Percentiles rank a stretch among this genome's conserved stretches.
phyloP scores from a whole-genome alignment of 2,329 filamentous ascomycete genomes.

The Penicillium oxalicum region DNA sequence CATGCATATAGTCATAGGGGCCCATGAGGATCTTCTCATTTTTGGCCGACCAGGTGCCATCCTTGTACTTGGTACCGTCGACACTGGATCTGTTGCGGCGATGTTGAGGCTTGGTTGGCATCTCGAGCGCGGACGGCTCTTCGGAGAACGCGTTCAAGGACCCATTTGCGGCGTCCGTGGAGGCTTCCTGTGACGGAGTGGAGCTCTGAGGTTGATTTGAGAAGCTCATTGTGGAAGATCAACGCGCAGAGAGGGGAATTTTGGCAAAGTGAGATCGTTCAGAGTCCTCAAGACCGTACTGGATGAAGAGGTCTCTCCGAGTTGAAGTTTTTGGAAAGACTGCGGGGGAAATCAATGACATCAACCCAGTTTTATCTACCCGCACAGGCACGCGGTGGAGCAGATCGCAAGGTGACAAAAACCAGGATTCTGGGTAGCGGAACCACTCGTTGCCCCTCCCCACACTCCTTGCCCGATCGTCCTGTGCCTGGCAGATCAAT shows the following conservation, averaged over 20 bases:
- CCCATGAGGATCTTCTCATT: constrained; percentile 42
- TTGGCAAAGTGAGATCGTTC: too few relatives aligned
- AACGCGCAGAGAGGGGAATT: not conserved
- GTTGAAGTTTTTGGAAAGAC: not conserved
- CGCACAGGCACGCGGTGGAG: too few relatives aligned
- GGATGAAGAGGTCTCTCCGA: too few relatives aligned
- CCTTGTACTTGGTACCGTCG: constrained; percentile 35
- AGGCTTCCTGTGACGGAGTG: constrained; percentile 69
- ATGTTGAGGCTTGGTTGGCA: constrained; percentile 26
- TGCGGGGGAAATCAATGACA: constrained; percentile 1
- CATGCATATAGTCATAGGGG: constrained; percentile 42
- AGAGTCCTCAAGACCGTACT: too few relatives aligned
- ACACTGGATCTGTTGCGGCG: constrained; percentile 34
- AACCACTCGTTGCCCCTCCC: too few relatives aligned
- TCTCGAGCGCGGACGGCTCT: constrained; percentile 36
- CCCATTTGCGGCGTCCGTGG: constrained; percentile 43
- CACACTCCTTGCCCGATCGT: too few relatives aligned
- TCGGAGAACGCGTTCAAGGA: constrained; percentile 21
- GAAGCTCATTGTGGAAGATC: constrained; percentile 20
- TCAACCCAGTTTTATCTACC: not conserved
- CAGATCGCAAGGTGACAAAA: too few relatives aligned
- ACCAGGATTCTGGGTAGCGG: too few relatives aligned
- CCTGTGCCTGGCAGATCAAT: too few relatives aligned
- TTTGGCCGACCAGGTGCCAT: constrained; percentile 33
- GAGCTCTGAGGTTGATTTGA: constrained; percentile 54